These are phyloP conservation scores for Metschnikowia rubicola DNA, from an alignment of 805 yeast genomes.

Conservation along the genomic window DNA sequence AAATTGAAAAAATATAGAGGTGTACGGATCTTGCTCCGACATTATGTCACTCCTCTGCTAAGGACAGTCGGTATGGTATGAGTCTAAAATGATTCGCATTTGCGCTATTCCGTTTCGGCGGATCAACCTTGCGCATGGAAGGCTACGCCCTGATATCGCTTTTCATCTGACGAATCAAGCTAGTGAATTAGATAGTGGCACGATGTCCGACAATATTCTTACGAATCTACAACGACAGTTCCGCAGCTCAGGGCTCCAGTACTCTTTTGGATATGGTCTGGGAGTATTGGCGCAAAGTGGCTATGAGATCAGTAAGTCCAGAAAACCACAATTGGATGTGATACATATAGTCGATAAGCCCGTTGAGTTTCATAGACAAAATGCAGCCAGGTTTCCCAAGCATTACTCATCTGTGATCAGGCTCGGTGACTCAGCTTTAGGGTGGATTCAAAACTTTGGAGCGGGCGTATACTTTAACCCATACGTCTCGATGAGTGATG, in stretches of 20 bases:
- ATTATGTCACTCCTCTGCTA: no score
- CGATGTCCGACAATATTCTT: conserved; percentile 1
- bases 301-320: conserved; percentile 29
- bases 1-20: not conserved
- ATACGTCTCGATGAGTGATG: conserved; percentile 55
- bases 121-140: no score
- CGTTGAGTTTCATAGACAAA: conserved; percentile 70
- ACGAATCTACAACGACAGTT: conserved; percentile 8
- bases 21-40: not conserved
- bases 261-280: conserved; percentile 91
- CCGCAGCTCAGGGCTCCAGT: conserved; percentile 59
- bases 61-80: not conserved
- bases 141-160: no score
- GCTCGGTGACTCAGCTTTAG: conserved; percentile 35
- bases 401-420: conserved; percentile 73
- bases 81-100: no score
- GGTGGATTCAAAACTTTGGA: conserved; percentile 63
- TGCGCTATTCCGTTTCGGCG: no score
- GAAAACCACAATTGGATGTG: conserved; percentile 74
- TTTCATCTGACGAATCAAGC: not conserved
- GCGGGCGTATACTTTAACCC: conserved; percentile 96
- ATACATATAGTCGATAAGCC: conserved; percentile 79
- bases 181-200: not conserved
- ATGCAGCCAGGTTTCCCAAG: conserved; percentile 59
- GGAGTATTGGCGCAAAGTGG: conserved; percentile 78